phyloP scores from a whole-genome alignment of 495 filamentous ascomycete species.

The Penicillium coffeae region DNA sequence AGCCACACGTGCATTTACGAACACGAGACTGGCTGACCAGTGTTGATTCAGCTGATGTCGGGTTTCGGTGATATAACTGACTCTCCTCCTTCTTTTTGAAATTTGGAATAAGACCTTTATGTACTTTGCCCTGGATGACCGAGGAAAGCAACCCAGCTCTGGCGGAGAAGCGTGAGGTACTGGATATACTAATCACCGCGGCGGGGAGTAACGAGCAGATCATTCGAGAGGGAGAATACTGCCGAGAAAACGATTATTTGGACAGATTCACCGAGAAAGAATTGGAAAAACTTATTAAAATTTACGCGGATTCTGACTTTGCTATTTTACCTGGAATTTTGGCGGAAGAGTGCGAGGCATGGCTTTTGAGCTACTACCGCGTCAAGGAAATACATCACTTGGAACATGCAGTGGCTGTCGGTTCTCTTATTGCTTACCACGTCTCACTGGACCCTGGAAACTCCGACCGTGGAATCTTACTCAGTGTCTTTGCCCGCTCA shows the following conservation, averaged over 20 bases:
- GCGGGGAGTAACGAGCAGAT: not conserved
- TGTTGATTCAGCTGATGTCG: too few relatives aligned
- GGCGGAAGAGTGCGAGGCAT: not conserved
- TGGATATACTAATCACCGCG: not conserved
- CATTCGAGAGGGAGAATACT: not conserved
- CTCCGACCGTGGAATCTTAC: not conserved
- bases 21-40: not conserved
- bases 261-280: not conserved
- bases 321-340: not conserved
- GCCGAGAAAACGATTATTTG: not conserved
- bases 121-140: not conserved
- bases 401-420: not conserved
- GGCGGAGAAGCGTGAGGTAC: not conserved
- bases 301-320: not conserved
- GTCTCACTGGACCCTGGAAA: not conserved
- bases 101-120: too few relatives aligned
- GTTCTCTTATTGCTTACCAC: constrained; percentile 6
- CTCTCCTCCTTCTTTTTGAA: too few relatives aligned
- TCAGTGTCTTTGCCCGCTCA: constrained; percentile 3
- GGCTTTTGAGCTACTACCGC: not conserved
- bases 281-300: not conserved
- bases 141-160: not conserved
- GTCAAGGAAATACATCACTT: not conserved
- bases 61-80: too few relatives aligned
- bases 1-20: not conserved